Percentiles rank a stretch among this genome's conserved stretches.
Conservation (phyloP, 768 basidiomycete genomes). For the Lyophyllum atratum region DNA sequence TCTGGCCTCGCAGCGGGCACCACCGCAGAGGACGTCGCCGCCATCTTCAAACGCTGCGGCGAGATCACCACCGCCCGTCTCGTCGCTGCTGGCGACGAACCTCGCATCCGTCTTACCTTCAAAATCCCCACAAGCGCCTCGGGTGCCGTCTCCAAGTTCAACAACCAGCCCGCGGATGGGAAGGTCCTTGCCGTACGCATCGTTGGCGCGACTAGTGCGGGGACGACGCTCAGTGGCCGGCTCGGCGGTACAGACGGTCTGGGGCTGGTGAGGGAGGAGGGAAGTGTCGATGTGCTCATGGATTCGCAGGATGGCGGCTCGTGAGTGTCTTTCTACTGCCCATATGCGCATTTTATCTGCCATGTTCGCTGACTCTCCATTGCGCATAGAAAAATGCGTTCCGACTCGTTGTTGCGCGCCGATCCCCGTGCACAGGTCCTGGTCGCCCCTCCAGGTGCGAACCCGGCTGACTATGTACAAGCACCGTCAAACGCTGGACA, state of each 20-base stretch:
- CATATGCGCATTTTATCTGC: background rate
- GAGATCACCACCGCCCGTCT: slow-evolving; percentile 53
- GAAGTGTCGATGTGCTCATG: slow-evolving; percentile 65
- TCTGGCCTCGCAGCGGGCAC: slow-evolving; percentile 74
- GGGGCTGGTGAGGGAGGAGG: slow-evolving; percentile 53
- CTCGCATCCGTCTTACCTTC: slow-evolving; percentile 73
- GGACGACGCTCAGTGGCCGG: slow-evolving; percentile 56
- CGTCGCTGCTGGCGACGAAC: slow-evolving; percentile 36
- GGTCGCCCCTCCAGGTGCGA: slow-evolving; percentile 65
- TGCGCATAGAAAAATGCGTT: slow-evolving; percentile 81
- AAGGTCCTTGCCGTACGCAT: slow-evolving; percentile 67
- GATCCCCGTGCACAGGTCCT: slow-evolving; percentile 71
- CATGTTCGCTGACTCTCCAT: background rate
- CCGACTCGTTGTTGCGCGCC: slow-evolving; percentile 66
- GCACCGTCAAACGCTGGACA: slow-evolving; percentile 28
- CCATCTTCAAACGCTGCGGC: slow-evolving; percentile 84
- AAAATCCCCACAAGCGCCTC: slow-evolving; percentile 62
- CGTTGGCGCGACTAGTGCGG: slow-evolving; percentile 53
- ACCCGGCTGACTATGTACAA: slow-evolving; percentile 53
- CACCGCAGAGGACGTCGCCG: slow-evolving; percentile 80
- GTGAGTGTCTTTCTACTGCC: slow-evolving; percentile 46
- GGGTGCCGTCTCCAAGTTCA: slow-evolving; percentile 70
- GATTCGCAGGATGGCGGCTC: slow-evolving; percentile 45
- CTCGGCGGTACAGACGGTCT: slow-evolving; percentile 55
- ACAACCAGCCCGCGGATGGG: slow-evolving; percentile 83